Conservation (phyloP, 2,329 filamentous ascomycete species). For the Trichoderma oligosporum region DNA sequence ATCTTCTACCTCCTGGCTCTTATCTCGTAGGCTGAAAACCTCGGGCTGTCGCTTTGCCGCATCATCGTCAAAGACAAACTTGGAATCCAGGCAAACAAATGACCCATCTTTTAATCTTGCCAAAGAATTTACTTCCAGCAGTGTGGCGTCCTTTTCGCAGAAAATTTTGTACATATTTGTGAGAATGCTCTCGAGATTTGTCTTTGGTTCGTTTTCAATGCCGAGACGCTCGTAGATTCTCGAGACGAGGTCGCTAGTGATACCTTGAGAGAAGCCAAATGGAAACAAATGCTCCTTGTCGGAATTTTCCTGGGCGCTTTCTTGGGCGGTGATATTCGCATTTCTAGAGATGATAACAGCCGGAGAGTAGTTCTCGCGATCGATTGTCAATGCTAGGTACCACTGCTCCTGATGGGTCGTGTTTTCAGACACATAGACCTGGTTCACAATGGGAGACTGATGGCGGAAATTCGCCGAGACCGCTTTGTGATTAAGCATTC, state of each 20-base stretch:
- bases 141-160: constrained; percentile 43
- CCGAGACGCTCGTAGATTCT: constrained; percentile 19
- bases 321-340: constrained; percentile 20
- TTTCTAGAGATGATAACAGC: constrained; percentile 36
- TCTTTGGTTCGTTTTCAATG: neutral
- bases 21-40: constrained; percentile 38
- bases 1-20: constrained; percentile 31
- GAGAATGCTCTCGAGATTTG: constrained; percentile 25
- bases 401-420: constrained; percentile 33
- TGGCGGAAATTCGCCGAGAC: neutral
- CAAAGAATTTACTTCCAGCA: constrained; percentile 42
- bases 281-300: constrained; percentile 22
- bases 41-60: constrained; percentile 40
- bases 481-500: constrained; percentile 22
- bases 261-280: constrained; percentile 29
- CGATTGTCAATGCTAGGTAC: constrained; percentile 42
- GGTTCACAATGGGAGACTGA: constrained; percentile 24
- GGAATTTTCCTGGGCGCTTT: constrained; percentile 16
- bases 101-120: constrained; percentile 26
- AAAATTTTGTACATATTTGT: constrained; percentile 38
- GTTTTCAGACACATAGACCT: constrained; percentile 37
- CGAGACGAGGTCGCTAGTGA: constrained; percentile 26
- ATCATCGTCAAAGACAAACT: constrained; percentile 47
- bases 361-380: constrained; percentile 40
- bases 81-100: constrained; percentile 36